Evolutionary conservation across 176 grass and related monocot species (phyloP).

Genomic region (Paspalum vaginatum): DNA sequence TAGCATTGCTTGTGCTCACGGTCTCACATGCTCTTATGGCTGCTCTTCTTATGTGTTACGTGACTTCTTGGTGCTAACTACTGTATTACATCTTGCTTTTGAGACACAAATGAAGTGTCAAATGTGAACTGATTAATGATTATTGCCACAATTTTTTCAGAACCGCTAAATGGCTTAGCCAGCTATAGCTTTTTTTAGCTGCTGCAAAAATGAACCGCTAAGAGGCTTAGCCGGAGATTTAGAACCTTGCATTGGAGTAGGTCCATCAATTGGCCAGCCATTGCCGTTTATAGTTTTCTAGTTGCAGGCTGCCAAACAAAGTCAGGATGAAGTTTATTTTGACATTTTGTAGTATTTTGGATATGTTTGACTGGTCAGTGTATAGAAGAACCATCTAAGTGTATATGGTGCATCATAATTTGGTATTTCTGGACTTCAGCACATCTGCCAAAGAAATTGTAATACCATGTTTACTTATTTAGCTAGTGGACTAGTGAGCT

Average conservation of each 20-base stretch:
- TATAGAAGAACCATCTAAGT: neutral
- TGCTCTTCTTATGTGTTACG: too few species aligned
- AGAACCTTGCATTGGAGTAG: neutral
- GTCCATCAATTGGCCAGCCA: slow-evolving; percentile 7
- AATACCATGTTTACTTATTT: neutral
- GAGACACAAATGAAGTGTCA: too few species aligned
- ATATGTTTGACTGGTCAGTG: neutral
- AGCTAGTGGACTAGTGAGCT: neutral
- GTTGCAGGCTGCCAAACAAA: neutral
- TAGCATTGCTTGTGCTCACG: too few species aligned
- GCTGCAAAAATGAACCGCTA: too few species aligned
- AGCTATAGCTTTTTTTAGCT: too few species aligned
- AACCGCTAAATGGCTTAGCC: too few species aligned
- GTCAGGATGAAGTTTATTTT: neutral
- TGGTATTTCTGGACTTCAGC: neutral
- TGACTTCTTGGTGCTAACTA: too few species aligned
- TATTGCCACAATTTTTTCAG: too few species aligned
- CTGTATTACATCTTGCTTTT: too few species aligned
- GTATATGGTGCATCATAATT: neutral
- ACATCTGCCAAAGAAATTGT: neutral
- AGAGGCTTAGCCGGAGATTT: too few species aligned
- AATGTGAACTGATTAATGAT: too few species aligned
- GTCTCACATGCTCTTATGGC: too few species aligned
- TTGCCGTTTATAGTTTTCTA: neutral
- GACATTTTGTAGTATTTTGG: neutral